Evolutionary conservation across 768 basidiomycete species (phyloP).

Genomic region (Hericium alpestre): DNA sequence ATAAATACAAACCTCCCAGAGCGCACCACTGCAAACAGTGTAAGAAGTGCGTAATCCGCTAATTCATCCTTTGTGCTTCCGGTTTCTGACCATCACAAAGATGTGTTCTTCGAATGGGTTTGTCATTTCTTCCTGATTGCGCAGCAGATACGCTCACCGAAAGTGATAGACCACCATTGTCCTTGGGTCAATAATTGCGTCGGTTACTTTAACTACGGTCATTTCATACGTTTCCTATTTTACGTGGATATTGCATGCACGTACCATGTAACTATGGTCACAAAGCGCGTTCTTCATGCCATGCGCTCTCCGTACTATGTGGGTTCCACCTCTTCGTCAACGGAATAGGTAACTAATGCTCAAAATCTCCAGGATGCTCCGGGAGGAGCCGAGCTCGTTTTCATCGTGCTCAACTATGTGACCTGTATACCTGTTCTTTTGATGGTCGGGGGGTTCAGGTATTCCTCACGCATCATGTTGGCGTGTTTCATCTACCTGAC

Average conservation of each 20-base stretch:
- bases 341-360: neutral
- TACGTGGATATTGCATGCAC: slow-evolving; percentile 84
- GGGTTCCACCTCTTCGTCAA: slow-evolving; percentile 13
- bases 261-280: slow-evolving; percentile 83
- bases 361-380: slow-evolving; percentile 49
- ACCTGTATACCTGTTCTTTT: slow-evolving; percentile 78
- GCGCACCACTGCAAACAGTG: slow-evolving; percentile 92
- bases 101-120: slow-evolving; percentile 87
- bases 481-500: slow-evolving; percentile 8
- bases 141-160: neutral
- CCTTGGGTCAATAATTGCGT: slow-evolving; percentile 95
- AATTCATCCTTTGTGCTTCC: no score
- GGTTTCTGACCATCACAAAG: slow-evolving; percentile 22
- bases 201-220: slow-evolving; percentile 82
- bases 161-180: slow-evolving; percentile 68
- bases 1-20: slow-evolving; percentile 75
- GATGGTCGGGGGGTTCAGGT: slow-evolving; percentile 88
- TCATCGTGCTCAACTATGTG: slow-evolving; percentile 82
- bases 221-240: slow-evolving; percentile 86
- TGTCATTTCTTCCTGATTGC: slow-evolving; percentile 11
- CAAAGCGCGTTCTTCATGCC: slow-evolving; percentile 44
- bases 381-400: slow-evolving; percentile 57
- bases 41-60: slow-evolving; percentile 42
- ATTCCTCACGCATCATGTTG: neutral
- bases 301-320: slow-evolving; percentile 44